A percentile compares a stretch with the other conserved stretches of the same genome.
Evolutionary conservation across 2,329 filamentous ascomycete species (phyloP).

Genomic region (Diaporthe batatas): DNA sequence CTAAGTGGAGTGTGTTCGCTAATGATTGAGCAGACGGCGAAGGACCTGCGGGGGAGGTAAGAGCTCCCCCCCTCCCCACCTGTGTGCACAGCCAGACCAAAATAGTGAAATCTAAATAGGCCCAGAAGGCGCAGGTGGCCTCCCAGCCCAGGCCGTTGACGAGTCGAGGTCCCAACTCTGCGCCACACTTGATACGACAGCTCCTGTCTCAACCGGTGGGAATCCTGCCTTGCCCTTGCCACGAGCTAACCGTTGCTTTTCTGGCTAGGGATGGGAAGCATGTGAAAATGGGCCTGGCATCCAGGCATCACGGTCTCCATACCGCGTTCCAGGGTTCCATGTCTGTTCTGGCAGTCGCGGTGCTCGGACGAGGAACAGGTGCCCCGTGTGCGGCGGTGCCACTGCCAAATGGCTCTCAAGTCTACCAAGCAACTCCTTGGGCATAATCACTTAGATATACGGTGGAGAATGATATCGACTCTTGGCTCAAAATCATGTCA

Average conservation of each 20-base stretch:
- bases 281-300: background rate
- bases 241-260: background rate
- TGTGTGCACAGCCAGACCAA: background rate
- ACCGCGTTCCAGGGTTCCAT: background rate
- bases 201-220: conserved; percentile 19
- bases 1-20: conserved; percentile 17
- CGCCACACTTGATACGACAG: conserved; percentile 31
- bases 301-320: background rate
- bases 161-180: background rate
- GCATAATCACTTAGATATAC: background rate
- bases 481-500: background rate
- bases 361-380: background rate
- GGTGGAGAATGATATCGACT: no score
- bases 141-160: background rate
- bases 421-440: background rate
- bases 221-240: conserved; percentile 24
- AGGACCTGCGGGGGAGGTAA: conserved; percentile 18
- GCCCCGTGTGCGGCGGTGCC: background rate
- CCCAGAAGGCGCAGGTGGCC: background rate
- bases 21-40: background rate
- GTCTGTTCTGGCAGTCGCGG: background rate
- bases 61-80: conserved; percentile 9
- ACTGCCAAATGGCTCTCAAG: background rate
- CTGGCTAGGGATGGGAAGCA: background rate
- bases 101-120: background rate